Evolutionary conservation across 805 yeast species (phyloP).

Genomic region (Suhomyces tanzawaensis): DNA sequence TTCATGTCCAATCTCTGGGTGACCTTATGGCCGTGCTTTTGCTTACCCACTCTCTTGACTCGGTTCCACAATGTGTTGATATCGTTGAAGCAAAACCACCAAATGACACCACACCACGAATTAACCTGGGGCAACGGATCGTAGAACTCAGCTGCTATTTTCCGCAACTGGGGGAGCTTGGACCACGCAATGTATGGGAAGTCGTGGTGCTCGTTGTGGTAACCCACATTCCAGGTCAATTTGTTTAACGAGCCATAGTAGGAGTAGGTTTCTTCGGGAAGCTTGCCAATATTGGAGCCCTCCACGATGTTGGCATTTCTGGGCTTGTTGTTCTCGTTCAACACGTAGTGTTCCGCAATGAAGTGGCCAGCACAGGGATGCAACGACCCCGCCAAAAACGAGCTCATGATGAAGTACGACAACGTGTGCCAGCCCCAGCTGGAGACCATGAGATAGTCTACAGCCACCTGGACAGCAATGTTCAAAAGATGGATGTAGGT

Average conservation of each 20-base stretch:
- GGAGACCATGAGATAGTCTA: slow-evolving; percentile 57
- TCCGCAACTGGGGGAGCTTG: slow-evolving; percentile 58
- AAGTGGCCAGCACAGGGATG: slow-evolving; percentile 96
- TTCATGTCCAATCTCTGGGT: slow-evolving; percentile 9
- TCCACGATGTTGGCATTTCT: slow-evolving; percentile 20
- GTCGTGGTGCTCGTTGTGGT: slow-evolving; percentile 94
- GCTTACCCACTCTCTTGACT: slow-evolving; percentile 60
- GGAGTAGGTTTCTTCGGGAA: slow-evolving; percentile 79
- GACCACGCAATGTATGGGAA: slow-evolving; percentile 95
- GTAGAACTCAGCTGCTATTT: slow-evolving; percentile 77
- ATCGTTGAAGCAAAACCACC: slow-evolving; percentile 66
- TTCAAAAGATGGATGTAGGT: slow-evolving; percentile 75
- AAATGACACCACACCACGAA: slow-evolving; percentile 76
- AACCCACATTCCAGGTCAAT: slow-evolving; percentile 89
- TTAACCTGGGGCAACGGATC: slow-evolving; percentile 72
- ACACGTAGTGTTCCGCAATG: slow-evolving; percentile 88
- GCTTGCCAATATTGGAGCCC: slow-evolving; percentile 24
- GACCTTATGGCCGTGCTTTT: slow-evolving; percentile 32
- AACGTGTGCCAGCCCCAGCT: slow-evolving; percentile 65
- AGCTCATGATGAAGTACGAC: slow-evolving; percentile 66
- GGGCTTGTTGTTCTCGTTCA: slow-evolving; percentile 53
- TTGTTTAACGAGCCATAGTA: slow-evolving; percentile 79
- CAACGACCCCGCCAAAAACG: slow-evolving; percentile 85
- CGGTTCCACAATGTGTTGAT: slow-evolving; percentile 75
- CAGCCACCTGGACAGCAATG: slow-evolving; percentile 54